These are phyloP conservation scores for Elsinoe ampelina DNA, from an alignment of 2,329 filamentous ascomycete genomes.

Conservation along the genomic window DNA sequence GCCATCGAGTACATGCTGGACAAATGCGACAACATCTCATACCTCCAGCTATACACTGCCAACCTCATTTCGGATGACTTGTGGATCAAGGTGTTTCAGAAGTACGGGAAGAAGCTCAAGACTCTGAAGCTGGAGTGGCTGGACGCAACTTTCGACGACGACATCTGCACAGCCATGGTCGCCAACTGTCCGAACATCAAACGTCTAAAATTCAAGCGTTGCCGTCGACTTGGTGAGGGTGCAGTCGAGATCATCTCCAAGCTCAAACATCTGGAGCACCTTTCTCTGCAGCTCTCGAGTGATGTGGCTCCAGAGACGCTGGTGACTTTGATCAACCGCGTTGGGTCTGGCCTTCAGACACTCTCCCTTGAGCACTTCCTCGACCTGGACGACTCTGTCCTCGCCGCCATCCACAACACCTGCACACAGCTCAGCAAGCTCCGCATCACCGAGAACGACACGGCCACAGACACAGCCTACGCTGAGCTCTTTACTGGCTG, in stretches of 20 bases:
- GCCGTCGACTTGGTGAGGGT: constrained; percentile 59
- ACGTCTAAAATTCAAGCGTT: constrained; percentile 72
- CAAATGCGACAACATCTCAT: constrained; percentile 58
- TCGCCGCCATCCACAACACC: constrained; percentile 59
- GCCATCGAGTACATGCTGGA: constrained; percentile 73
- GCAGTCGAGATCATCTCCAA: constrained; percentile 57
- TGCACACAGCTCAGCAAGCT: constrained; percentile 66
- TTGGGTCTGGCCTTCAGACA: constrained; percentile 62
- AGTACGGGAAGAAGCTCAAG: constrained; percentile 56
- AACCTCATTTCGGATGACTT: constrained; percentile 70
- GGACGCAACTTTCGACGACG: constrained; percentile 70
- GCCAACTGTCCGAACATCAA: constrained; percentile 57
- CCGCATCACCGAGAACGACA: constrained; percentile 67
- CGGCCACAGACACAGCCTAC: constrained; percentile 67
- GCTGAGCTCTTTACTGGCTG: constrained; percentile 63
- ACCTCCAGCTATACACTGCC: constrained; percentile 70
- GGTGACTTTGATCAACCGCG: constrained; percentile 48
- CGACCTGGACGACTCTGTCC: constrained; percentile 57
- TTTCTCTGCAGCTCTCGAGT: constrained; percentile 61
- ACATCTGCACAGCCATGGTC: constrained; percentile 54
- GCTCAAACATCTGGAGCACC: constrained; percentile 56
- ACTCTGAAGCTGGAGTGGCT: constrained; percentile 72
- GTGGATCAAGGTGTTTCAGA: constrained; percentile 62
- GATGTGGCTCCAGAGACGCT: constrained; percentile 50
- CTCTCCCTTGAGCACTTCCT: constrained; percentile 65